Evolutionary conservation across 2,329 filamentous ascomycete species (phyloP).

Genomic region (Alternaria solani): DNA sequence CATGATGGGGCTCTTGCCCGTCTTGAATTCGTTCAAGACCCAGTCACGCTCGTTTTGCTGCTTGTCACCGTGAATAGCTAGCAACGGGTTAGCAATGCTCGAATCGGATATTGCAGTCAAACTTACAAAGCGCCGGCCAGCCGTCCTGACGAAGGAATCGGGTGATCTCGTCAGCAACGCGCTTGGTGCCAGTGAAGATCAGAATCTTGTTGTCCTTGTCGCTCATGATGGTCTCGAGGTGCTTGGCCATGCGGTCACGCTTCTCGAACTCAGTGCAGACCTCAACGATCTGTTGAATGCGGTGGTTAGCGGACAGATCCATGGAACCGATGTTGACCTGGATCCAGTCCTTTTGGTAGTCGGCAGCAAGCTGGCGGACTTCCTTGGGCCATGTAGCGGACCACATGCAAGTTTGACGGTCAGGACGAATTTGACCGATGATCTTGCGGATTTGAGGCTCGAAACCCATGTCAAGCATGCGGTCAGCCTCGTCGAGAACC

Average conservation of each 20-base stretch:
- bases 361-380: constrained; percentile 86
- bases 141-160: constrained; percentile 96
- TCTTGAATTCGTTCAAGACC: constrained; percentile 99
- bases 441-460: constrained; percentile 99
- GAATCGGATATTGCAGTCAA: neutral
- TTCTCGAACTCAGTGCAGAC: constrained; percentile 97
- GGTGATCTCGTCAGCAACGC: constrained; percentile 97
- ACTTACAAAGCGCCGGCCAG: constrained; percentile 94
- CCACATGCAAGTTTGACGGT: constrained; percentile 99
- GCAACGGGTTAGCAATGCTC: constrained; percentile 49
- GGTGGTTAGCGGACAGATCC: constrained; percentile 95
- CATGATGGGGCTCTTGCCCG: constrained; percentile 99
- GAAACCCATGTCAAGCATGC: constrained; percentile 99
- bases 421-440: constrained; percentile 94
- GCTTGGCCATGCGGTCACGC: constrained; percentile 96
- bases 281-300: constrained; percentile 97
- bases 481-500: constrained; percentile 97
- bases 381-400: constrained; percentile 99
- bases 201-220: constrained; percentile 94
- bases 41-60: constrained; percentile 99
- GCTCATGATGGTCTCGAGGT: constrained; percentile 97
- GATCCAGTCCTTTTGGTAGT: constrained; percentile 95
- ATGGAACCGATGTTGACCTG: constrained; percentile 98
- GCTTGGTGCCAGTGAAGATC: constrained; percentile 86
- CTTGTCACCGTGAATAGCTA: constrained; percentile 98